Base-by-base conservation (phyloP, 148 eudicot species). In the Rhododendron kiyosumense region DNA sequence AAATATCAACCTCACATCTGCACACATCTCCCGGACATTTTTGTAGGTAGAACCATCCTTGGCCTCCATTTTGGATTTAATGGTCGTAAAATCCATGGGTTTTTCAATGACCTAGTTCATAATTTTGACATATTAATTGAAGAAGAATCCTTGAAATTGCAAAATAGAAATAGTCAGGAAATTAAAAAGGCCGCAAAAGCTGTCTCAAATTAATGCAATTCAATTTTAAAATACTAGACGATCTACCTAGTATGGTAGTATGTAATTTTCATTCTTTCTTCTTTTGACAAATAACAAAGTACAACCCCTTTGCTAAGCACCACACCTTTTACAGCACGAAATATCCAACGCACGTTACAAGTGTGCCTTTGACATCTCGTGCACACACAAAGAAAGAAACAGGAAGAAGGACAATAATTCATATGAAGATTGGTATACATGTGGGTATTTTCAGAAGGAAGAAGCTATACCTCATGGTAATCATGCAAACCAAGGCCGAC, bases 61-160 rank as follows among this genome's bases (percentile, higher is more conserved):
- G 63, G 96, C 95, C 85, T 96, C 98, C 96, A 94, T 93, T 90
- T 90, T 89, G 87, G 88, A 89, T 85, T 90, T 92, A 71, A 96
- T 91, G 4, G 98, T 94, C 84, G 92, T 83, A 36, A 96, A 93
- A 91, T 96, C 98, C 98, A 96, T 96, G 46, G 98, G 98, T 87
- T 92, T 96, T 86, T 94, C 90, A 87, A 96, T 96, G 83, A 96
- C 88, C 98, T 94, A 89, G 83, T 13, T 63, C 6, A 84, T 67
- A 73, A 26, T 4, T 71, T 71, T 15, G 38, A 71, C 76, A 71
- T 71, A 32, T 71, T 32, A 71, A 71, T 30, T 5, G 36, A 30
- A 32, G 76, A 71, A 32, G 6, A 71, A 71, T 71, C 20, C 22
- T 4, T 14, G 8, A 32, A 71, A 71, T 30, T 32, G 9, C 36